Evolutionary conservation across 2,329 filamentous ascomycete genomes (phyloP), one percentile per base, ranked within the genome.

Genomic region (Monilinia aucupariae): DNA sequence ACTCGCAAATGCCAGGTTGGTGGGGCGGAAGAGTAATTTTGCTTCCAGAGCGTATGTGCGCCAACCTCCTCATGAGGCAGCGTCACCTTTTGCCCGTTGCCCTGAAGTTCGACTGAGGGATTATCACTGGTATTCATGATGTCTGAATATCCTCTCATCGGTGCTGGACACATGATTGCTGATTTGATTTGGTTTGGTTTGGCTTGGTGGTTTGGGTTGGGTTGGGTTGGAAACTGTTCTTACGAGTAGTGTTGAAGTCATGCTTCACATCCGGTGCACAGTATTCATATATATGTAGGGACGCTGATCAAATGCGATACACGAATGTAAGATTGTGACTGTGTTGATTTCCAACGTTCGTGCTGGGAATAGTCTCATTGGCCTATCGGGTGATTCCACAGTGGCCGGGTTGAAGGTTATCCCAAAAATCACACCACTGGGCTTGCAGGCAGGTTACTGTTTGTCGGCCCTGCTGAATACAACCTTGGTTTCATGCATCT

Each of bases 1-100:
- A 71, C 64, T 5, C 64, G 58, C 30, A 71, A 55, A 65, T 71
- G 67, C 67, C 67, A 71, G 37, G 66, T 37, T 22, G 69, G 69
- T 32, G 64, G 58, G 39, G 62, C 49, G 30, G 48, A 27, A 12
- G n/a, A 37, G 13, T 30, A 58, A 3, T 64, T 59, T 43, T 64
- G 68, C 41, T 65, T 58, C 69, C 69, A 71, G 13, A 71, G 61
- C 13, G 64, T 66, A 25, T 69, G 63, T n/a, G 66, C 48, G 32
- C 53, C 53, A 20, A 15, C 27, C 15, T 65, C 63, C n/a, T 67
- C 64, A 4, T 66, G 32, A 8, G 64, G 53, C 13, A 59, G 45
- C 15, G 22, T 15, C 15, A 71, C 65, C 41, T 67, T 67, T 39
- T 68, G 64, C 32, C 68, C 69, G 50, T 67, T 69, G 27, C 68